Conservation (phyloP, 2,329 filamentous ascomycete genomes). For the Claviceps pusilla region DNA sequence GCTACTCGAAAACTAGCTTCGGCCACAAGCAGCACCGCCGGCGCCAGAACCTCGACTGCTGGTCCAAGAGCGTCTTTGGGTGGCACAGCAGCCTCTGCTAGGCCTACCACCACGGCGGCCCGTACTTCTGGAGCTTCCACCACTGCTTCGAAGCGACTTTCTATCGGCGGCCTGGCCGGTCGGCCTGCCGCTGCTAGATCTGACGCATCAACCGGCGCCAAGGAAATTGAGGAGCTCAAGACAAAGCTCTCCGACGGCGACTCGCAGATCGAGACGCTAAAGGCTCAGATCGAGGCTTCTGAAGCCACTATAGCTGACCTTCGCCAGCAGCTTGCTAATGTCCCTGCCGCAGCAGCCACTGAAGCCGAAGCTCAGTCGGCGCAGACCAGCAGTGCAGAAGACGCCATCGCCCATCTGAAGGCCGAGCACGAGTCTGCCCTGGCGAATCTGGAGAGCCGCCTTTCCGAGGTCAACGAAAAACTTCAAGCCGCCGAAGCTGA, state of each 20-base stretch:
- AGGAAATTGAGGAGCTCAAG: slow-evolving; percentile 47
- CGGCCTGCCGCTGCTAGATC: slow-evolving; percentile 22
- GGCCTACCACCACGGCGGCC: slow-evolving; percentile 20
- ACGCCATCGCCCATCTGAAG: slow-evolving; percentile 32
- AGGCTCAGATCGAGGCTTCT: slow-evolving; percentile 39
- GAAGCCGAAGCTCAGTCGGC: slow-evolving; percentile 25
- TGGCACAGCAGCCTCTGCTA: slow-evolving; percentile 15
- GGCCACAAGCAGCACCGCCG: slow-evolving; percentile 18
- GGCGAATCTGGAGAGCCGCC: slow-evolving; percentile 29
- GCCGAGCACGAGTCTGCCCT: slow-evolving; percentile 34
- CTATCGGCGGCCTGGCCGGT: slow-evolving; percentile 25
- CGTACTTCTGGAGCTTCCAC: slow-evolving; percentile 24
- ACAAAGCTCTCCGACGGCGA: slow-evolving; percentile 43
- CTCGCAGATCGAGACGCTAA: slow-evolving; percentile 40
- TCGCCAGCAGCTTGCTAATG: slow-evolving; percentile 33
- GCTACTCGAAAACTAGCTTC: slow-evolving; percentile 21
- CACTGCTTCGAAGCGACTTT: slow-evolving; percentile 42
- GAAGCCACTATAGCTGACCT: slow-evolving; percentile 41
- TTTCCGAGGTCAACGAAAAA: slow-evolving; percentile 34
- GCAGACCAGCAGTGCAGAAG: slow-evolving; percentile 24
- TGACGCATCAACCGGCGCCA: slow-evolving; percentile 29
- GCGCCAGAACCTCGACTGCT: slow-evolving; percentile 22
- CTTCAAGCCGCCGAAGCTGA: slow-evolving; percentile 36
- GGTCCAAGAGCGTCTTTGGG: slow-evolving; percentile 16
- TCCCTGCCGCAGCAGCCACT: slow-evolving; percentile 19